Evolutionary conservation across 192 early-diverging fungal species (phyloP).

Genomic region (Coemansia interrupta): DNA sequence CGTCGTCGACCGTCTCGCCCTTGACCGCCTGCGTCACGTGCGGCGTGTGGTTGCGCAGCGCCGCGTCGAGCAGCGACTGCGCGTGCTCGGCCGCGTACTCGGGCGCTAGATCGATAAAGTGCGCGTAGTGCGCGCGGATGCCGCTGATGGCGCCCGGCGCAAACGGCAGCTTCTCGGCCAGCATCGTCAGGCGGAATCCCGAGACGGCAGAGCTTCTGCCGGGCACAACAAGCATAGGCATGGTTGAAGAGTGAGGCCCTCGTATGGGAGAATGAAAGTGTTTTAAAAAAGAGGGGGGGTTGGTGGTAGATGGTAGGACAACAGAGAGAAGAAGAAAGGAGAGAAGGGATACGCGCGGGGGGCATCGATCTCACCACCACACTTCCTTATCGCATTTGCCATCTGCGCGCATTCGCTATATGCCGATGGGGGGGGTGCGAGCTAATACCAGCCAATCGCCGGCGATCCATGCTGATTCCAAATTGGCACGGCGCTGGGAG

Average conservation of each 20-base stretch:
- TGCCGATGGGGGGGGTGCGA: too few species aligned
- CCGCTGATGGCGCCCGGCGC: constrained; percentile 50
- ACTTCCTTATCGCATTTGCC: not conserved
- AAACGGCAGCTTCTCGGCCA: constrained; percentile 61
- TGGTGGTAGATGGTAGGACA: too few species aligned
- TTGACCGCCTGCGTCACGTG: constrained; percentile 6
- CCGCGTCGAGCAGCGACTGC: constrained; percentile 51
- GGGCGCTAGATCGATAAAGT: constrained; percentile 64
- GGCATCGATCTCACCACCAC: too few species aligned
- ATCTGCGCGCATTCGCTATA: not conserved
- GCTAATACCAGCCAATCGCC: too few species aligned
- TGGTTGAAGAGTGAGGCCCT: constrained; percentile 15
- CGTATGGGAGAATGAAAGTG: too few species aligned
- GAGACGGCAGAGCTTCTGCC: constrained; percentile 75
- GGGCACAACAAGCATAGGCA: constrained; percentile 81
- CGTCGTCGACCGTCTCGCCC: constrained; percentile 17
- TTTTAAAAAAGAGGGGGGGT: too few species aligned
- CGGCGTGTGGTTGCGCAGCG: constrained; percentile 28
- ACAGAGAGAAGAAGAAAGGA: not conserved
- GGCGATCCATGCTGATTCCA: too few species aligned
- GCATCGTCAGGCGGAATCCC: constrained; percentile 61
- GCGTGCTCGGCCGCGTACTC: constrained; percentile 45
- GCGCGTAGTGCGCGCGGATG: constrained; percentile 68
- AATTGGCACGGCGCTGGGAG: too few species aligned
- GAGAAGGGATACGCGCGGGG: too few species aligned